These are phyloP conservation scores for Hydnum rufescens DNA, from an alignment of 768 basidiomycete species.

Conservation along the genomic window DNA sequence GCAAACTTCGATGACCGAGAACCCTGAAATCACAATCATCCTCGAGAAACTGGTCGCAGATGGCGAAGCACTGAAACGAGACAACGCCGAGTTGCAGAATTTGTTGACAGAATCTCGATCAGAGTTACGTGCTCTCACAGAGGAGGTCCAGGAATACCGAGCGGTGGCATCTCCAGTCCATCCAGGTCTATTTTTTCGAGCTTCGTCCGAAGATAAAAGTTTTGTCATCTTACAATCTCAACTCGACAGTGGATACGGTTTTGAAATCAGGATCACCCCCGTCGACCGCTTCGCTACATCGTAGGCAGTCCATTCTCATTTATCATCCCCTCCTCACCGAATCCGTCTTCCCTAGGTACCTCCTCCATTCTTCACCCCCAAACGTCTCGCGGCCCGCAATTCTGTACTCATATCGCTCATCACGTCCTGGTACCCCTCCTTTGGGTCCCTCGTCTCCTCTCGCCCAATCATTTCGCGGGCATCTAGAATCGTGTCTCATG, in stretches of 20 bases:
- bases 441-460: conserved; percentile 59
- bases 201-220: too few relatives aligned
- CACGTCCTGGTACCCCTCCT: conserved; percentile 56
- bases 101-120: conserved; percentile 59
- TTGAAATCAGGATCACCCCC: conserved; percentile 22
- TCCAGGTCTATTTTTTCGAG: neutral
- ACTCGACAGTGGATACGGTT: neutral
- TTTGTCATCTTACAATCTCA: too few relatives aligned
- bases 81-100: conserved; percentile 60
- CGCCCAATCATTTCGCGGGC: conserved; percentile 49
- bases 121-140: conserved; percentile 44
- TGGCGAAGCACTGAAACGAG: conserved; percentile 64
- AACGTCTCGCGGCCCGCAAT: conserved; percentile 62
- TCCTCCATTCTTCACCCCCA: conserved; percentile 64
- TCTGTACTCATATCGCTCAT: conserved; percentile 44
- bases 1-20: conserved; percentile 10
- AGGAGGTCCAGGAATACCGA: conserved; percentile 53
- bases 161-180: neutral
- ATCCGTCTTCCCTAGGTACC: too few relatives aligned
- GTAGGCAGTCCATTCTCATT: neutral
- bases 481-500: too few relatives aligned
- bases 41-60: conserved; percentile 73
- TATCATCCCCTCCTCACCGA: neutral
- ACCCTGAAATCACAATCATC: conserved; percentile 37
- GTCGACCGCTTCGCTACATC: conserved; percentile 17